phyloP scores from a whole-genome alignment of 768 basidiomycete species.

The Amanita fuliginea region DNA sequence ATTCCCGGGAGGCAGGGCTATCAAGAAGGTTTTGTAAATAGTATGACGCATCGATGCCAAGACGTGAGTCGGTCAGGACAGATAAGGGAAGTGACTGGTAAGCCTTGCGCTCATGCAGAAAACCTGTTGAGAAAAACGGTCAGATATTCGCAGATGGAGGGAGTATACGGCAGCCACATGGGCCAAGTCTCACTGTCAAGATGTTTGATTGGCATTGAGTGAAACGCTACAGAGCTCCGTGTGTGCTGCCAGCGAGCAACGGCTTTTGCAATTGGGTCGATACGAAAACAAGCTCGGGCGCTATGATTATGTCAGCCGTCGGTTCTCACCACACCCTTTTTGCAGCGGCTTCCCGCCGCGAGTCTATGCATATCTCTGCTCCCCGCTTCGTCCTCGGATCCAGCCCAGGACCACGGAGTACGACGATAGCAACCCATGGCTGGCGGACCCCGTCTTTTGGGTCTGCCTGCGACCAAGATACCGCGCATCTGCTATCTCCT shows the following conservation, averaged over 20 bases:
- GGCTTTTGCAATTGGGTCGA: not conserved
- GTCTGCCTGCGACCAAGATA: not conserved
- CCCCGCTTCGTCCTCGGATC: not conserved
- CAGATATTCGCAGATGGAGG: no score
- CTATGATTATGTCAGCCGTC: not conserved
- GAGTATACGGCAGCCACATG: no score
- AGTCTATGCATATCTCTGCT: not conserved
- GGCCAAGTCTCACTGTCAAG: constrained; percentile 54
- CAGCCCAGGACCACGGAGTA: not conserved
- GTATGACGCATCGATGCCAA: constrained; percentile 93
- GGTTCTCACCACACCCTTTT: not conserved
- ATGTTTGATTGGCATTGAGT: constrained; percentile 71
- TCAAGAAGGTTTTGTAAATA: constrained; percentile 79
- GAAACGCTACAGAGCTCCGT: not conserved
- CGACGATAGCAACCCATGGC: not conserved
- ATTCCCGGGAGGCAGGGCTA: constrained; percentile 70
- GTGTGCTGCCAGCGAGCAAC: not conserved
- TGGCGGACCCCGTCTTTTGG: not conserved
- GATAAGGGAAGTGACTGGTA: constrained; percentile 72
- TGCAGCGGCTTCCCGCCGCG: not conserved
- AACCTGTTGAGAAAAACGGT: constrained; percentile 35
- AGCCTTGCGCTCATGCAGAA: constrained; percentile 82
- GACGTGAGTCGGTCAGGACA: constrained; percentile 79
- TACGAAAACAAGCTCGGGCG: not conserved
- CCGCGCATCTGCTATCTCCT: not conserved